Evolutionary conservation across 2,329 filamentous ascomycete species (phyloP).

Genomic region (Alternaria arborescens): DNA sequence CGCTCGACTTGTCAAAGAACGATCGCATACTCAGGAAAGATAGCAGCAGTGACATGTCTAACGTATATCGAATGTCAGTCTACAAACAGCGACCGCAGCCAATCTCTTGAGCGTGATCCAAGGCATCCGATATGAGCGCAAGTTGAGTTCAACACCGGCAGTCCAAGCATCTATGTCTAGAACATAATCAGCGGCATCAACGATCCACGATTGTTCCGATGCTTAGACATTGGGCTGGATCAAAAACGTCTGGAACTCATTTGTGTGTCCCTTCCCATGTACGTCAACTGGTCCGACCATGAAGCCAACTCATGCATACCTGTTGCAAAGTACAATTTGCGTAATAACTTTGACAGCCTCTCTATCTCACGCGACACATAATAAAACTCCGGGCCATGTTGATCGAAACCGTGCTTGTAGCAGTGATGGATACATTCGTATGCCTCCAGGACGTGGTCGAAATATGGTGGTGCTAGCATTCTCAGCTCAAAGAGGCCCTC

Average conservation of each 20-base stretch:
- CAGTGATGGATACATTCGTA: constrained; percentile 21
- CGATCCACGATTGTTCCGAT: constrained; percentile 4
- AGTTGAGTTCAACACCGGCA: neutral
- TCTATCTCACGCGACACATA: constrained; percentile 22
- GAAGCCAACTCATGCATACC: constrained; percentile 13
- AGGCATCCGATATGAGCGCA: neutral
- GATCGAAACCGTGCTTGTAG: constrained; percentile 19
- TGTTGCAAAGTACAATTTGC: constrained; percentile 7
- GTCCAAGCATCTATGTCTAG: neutral
- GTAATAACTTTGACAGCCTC: constrained; percentile 15
- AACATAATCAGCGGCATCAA: constrained; percentile 1
- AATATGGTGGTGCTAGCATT: neutral
- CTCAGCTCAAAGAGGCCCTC: constrained; percentile 9
- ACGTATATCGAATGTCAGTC: neutral
- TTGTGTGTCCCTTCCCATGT: constrained; percentile 17
- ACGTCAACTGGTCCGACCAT: constrained; percentile 16
- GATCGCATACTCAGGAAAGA: neutral
- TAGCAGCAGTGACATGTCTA: neutral
- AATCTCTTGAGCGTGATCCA: neutral
- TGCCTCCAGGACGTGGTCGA: neutral
- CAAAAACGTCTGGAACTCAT: constrained; percentile 8
- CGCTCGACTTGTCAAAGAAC: neutral
- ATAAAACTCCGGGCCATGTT: constrained; percentile 12
- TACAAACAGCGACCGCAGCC: neutral
- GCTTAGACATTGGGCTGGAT: constrained; percentile 5